Evolutionary conservation across 202 grass and related monocot genomes (phyloP), one percentile per base, ranked within the genome.

Genomic region (Eragrostis tef): DNA sequence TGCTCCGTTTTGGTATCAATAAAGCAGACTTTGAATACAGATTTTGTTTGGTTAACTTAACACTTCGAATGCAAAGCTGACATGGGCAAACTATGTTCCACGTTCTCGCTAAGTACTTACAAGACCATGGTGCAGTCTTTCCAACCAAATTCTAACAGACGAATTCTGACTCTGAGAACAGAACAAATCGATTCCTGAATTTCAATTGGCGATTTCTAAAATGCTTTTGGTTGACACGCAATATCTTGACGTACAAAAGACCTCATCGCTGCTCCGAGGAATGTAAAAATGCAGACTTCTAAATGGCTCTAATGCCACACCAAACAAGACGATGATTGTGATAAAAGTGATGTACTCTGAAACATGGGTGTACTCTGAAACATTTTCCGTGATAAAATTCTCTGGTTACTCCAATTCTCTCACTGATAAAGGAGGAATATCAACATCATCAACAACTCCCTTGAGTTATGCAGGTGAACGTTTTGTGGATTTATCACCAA

Each of bases 371-470:
- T n/a, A n/a, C n/a, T n/a, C n/a, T n/a, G n/a, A n/a, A n/a, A n/a
- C n/a, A n/a, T n/a, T n/a, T n/a, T n/a, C n/a, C n/a, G n/a, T n/a
- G n/a, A n/a, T n/a, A 50, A 19, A 45, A 21, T 57, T 68, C 2
- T 51, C 31, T 60, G 74, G 2, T 51, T 54, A 21, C 21, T 57
- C 22, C 22, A 67, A 79, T 72, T 11, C 24, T 83, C 59, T 20
- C 12, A 39, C 26, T 3, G 20, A 69, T 44, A 15, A 68, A 26
- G 58, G 16, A 83, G 48, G n/a, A 11, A 24, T 15, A 73, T 69
- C 75, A 80, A 29, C 68, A 67, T 85, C 79, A 12, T 11, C 76
- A 87, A 61, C 86, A 29, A 81, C 79, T 44, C 64, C 6, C 14
- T 9, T 61, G 77, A 81, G 50, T 25, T 26, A 27, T 69, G 78